phyloP scores from a whole-genome alignment of 73 alveolate species.

The Tetrahymena elliotti region DNA sequence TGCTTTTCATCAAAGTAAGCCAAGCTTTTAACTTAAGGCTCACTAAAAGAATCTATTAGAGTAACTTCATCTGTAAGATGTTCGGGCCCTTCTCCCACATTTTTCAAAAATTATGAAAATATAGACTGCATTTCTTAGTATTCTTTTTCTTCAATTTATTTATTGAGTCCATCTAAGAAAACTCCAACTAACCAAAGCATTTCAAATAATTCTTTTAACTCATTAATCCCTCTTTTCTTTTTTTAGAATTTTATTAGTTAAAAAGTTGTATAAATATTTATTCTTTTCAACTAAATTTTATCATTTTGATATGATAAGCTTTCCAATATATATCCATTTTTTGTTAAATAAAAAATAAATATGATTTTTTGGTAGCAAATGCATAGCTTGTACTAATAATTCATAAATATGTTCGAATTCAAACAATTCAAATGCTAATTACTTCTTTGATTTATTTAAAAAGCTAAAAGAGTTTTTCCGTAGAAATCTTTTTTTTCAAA shows the following conservation, averaged over 20 bases:
- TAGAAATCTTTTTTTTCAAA: not conserved
- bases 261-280: not conserved
- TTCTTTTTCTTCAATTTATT: not conserved
- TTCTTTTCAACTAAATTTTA: no score
- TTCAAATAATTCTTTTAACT: not conserved
- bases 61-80: not conserved
- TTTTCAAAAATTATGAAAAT: not conserved
- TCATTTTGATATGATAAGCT: not conserved
- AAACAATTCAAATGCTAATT: not conserved
- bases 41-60: not conserved
- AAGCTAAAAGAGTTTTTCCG: not conserved
- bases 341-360: no score
- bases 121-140: not conserved
- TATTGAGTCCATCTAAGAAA: not conserved
- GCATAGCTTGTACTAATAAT: not conserved
- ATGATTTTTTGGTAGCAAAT: not conserved
- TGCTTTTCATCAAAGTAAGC: not conserved
- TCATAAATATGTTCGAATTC: not conserved
- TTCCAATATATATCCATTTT: not conserved
- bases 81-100: not conserved
- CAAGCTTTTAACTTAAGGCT: not conserved
- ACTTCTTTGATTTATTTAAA: not conserved
- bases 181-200: not conserved
- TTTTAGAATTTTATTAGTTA: not conserved
- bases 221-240: not conserved